Conservation (phyloP, 495 filamentous ascomycete genomes). For the Podospora didyma region DNA sequence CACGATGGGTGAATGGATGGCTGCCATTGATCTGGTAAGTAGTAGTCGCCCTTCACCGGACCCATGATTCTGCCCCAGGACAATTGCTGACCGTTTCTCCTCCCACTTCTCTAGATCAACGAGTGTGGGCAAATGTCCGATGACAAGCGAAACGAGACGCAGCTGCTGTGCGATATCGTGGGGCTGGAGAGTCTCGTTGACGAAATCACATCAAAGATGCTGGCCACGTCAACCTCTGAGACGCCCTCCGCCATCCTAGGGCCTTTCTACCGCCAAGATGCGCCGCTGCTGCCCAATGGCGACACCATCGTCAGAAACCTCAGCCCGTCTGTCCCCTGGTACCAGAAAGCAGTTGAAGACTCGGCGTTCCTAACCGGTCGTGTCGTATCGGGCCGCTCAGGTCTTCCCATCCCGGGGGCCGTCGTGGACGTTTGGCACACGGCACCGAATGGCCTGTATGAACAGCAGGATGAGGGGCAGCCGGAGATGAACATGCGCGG, state of each 20-base stretch:
- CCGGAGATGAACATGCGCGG: constrained; percentile 72
- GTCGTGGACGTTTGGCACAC: constrained; percentile 75
- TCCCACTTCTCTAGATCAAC: constrained; percentile 51
- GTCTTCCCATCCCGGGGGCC: constrained; percentile 57
- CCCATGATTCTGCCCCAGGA: neutral
- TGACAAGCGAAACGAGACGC: constrained; percentile 68
- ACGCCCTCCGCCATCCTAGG: constrained; percentile 73
- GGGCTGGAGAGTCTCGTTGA: constrained; percentile 68
- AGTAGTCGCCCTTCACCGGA: neutral
- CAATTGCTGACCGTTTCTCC: constrained; percentile 8
- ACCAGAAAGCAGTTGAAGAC: constrained; percentile 46
- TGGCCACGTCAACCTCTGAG: constrained; percentile 39
- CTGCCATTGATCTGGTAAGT: constrained; percentile 39
- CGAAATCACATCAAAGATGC: constrained; percentile 68
- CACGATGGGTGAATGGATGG: constrained; percentile 51
- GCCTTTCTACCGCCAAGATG: constrained; percentile 72
- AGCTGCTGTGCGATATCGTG: constrained; percentile 67
- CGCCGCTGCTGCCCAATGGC: constrained; percentile 59
- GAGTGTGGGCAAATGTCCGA: constrained; percentile 68
- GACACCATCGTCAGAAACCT: constrained; percentile 51
- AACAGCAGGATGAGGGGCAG: constrained; percentile 71
- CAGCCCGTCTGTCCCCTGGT: constrained; percentile 28
- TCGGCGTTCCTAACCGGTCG: constrained; percentile 60
- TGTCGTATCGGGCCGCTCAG: constrained; percentile 49
- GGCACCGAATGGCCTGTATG: constrained; percentile 73